A percentile compares a stretch with the other conserved stretches of the same genome.
phyloP scores from a whole-genome alignment of 257 asterid genomes.

The Prunella vulgaris region DNA sequence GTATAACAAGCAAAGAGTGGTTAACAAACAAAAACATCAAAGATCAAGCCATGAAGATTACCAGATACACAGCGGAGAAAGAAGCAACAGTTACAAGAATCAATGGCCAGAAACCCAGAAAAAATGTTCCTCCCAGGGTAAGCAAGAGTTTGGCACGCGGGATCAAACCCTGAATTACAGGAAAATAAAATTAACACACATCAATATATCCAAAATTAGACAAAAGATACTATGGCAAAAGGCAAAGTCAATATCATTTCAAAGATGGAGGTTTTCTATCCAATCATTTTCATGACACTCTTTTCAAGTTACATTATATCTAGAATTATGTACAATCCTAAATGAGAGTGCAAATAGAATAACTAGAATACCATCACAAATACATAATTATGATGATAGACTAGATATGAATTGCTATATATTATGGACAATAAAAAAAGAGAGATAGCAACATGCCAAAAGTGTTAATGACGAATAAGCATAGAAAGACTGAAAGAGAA shows the following conservation, averaged over 20 bases:
- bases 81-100: constrained; percentile 61
- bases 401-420: not conserved
- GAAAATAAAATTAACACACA: not conserved
- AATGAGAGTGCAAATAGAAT: not conserved
- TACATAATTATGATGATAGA: not conserved
- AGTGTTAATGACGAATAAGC: not conserved
- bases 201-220: not conserved
- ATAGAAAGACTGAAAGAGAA: too few species aligned
- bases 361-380: not conserved
- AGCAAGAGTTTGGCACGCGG: constrained; percentile 85
- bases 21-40: constrained; percentile 2
- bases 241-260: not conserved
- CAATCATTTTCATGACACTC: not conserved
- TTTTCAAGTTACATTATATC: not conserved
- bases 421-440: not conserved
- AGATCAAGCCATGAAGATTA: constrained; percentile 27
- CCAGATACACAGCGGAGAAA: constrained; percentile 69
- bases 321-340: not conserved
- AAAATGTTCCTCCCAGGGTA: constrained; percentile 90
- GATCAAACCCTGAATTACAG: constrained; percentile 63
- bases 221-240: not conserved
- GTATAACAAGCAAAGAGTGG: not conserved
- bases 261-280: not conserved
- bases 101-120: constrained; percentile 84
- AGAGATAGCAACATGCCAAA: not conserved